phyloP scores from a whole-genome alignment of 768 basidiomycete genomes.

The Hygrocybe punicea region DNA sequence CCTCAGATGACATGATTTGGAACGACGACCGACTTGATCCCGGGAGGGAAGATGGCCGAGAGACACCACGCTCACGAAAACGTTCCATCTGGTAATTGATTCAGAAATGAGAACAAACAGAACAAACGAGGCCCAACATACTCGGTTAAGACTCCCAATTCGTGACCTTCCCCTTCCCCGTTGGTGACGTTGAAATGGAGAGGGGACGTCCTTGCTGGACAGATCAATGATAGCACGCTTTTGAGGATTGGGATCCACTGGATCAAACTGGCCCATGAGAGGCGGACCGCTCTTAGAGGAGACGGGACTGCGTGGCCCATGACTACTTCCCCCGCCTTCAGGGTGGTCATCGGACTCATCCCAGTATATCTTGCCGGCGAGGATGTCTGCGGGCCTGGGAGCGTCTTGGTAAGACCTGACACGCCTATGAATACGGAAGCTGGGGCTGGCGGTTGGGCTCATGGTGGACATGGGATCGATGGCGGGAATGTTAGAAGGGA shows the following conservation, averaged over 20 bases:
- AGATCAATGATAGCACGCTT: constrained; percentile 44
- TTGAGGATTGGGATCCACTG: constrained; percentile 32
- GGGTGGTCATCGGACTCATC: constrained; percentile 44
- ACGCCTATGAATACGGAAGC: constrained; percentile 34
- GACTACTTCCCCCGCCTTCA: constrained; percentile 32
- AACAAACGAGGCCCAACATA: constrained; percentile 26
- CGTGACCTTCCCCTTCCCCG: constrained; percentile 17
- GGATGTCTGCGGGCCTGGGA: constrained; percentile 65
- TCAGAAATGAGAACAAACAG: constrained; percentile 7
- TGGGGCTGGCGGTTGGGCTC: constrained; percentile 51
- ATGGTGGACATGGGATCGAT: constrained; percentile 78
- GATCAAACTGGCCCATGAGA: constrained; percentile 42
- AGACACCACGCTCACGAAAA: constrained; percentile 28
- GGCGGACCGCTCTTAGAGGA: constrained; percentile 28
- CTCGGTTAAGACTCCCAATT: constrained; percentile 34
- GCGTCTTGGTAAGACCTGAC: constrained; percentile 34
- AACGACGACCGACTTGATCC: constrained; percentile 26
- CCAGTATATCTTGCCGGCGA: constrained; percentile 59
- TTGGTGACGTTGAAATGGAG: constrained; percentile 43
- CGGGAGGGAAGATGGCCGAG: constrained; percentile 28
- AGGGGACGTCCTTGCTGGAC: constrained; percentile 43
- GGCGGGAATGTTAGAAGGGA: constrained; percentile 58
- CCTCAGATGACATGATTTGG: constrained; percentile 38
- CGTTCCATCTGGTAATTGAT: constrained; percentile 20
- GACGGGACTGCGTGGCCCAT: constrained; percentile 27